These are phyloP conservation scores for Dendryphion nanum DNA, from an alignment of 2,329 filamentous ascomycete species.

Conservation along the genomic window DNA sequence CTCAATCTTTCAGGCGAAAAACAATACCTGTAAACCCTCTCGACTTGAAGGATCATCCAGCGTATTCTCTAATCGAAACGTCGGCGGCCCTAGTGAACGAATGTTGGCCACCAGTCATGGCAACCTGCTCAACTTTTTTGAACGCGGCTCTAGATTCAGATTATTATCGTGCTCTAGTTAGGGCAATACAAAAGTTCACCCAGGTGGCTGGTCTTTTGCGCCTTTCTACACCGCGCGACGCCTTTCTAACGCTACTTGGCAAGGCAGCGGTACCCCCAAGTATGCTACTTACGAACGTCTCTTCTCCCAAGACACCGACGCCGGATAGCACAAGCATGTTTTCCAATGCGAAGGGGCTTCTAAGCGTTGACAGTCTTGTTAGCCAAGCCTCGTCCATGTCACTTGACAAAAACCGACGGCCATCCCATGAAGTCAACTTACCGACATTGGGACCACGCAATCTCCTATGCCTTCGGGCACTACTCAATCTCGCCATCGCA, in stretches of 20 bases:
- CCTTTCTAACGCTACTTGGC: slow-evolving; percentile 88
- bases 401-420: slow-evolving; percentile 59
- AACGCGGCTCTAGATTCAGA: slow-evolving; percentile 90
- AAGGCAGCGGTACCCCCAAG: slow-evolving; percentile 92
- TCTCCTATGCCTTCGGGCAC: slow-evolving; percentile 80
- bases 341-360: slow-evolving; percentile 67
- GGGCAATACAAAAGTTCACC: slow-evolving; percentile 91
- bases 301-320: slow-evolving; percentile 39
- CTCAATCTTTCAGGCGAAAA: slow-evolving; percentile 69
- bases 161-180: slow-evolving; percentile 87
- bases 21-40: slow-evolving; percentile 84
- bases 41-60: slow-evolving; percentile 67
- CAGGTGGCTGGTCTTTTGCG: slow-evolving; percentile 90
- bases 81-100: slow-evolving; percentile 82
- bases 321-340: slow-evolving; percentile 61
- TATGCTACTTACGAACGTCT: slow-evolving; percentile 44
- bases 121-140: slow-evolving; percentile 92
- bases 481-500: slow-evolving; percentile 94
- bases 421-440: slow-evolving; percentile 50
- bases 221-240: slow-evolving; percentile 82
- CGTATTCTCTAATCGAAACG: slow-evolving; percentile 68
- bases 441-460: slow-evolving; percentile 79
- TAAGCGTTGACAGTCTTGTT: slow-evolving; percentile 71
- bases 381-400: slow-evolving; percentile 55
- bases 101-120: slow-evolving; percentile 94